phyloP scores from a whole-genome alignment of 441 rosid genomes.

The Arabidopsis hybrid region DNA sequence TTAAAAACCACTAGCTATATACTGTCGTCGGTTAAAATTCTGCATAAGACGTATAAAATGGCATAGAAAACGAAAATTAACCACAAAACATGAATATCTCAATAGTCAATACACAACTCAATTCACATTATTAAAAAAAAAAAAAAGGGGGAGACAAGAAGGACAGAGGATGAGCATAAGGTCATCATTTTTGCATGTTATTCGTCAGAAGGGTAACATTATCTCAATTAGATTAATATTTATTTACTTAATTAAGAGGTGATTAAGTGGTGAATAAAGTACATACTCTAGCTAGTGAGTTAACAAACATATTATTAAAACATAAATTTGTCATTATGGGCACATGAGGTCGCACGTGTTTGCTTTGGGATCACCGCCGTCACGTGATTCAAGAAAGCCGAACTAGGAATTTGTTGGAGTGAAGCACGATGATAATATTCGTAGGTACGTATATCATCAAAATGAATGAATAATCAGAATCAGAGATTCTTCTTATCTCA shows the following conservation, averaged over 20 bases:
- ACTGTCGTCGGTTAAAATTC: background rate
- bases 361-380: constrained; percentile 61
- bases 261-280: constrained; percentile 31
- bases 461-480: constrained; percentile 14
- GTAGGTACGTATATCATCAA: constrained; percentile 16
- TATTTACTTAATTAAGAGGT: constrained; percentile 6
- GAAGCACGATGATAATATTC: constrained; percentile 37
- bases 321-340: constrained; percentile 37
- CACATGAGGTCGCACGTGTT: constrained; percentile 68
- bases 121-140: constrained; percentile 1
- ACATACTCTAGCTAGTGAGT: constrained; percentile 27
- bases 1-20: too few relatives aligned
- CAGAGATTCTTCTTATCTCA: constrained; percentile 28
- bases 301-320: constrained; percentile 15
- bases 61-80: constrained; percentile 2
- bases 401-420: constrained; percentile 24
- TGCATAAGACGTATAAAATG: background rate
- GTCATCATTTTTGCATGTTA: constrained; percentile 44
- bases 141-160: constrained; percentile 30
- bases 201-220: constrained; percentile 45
- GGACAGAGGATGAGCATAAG: constrained; percentile 43
- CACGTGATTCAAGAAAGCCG: constrained; percentile 57
- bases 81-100: constrained; percentile 22
- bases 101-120: constrained; percentile 14
- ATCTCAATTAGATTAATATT: constrained; percentile 19